Conservation (phyloP, 192 early-diverging fungal genomes). For the Entomortierella parvispora region DNA sequence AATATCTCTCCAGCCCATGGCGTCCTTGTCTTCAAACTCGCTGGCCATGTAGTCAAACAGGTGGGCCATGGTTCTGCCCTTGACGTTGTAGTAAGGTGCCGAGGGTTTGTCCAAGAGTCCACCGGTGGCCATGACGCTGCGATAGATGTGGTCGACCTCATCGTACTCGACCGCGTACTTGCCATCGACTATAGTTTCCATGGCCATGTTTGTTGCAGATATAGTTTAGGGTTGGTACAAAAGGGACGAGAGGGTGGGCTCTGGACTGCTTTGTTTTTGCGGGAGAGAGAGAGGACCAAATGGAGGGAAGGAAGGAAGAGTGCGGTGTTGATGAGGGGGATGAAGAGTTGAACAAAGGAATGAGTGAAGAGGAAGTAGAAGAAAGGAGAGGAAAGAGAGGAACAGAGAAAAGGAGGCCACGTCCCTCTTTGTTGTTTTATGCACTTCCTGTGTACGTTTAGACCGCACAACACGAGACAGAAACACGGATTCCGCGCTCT, state of each 20-base stretch:
- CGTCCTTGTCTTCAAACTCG: constrained; percentile 45
- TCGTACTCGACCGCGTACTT: constrained; percentile 52
- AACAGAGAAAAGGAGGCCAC: too few species aligned
- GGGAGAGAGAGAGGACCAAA: neutral
- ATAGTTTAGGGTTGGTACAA: neutral
- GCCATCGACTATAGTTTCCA: constrained; percentile 10
- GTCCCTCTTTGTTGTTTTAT: too few species aligned
- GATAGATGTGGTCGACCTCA: constrained; percentile 55
- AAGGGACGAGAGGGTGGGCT: neutral
- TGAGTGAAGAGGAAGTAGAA: neutral
- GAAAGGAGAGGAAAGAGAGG: too few species aligned
- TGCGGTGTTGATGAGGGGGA: neutral
- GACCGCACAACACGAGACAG: too few species aligned
- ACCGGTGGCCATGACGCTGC: constrained; percentile 40
- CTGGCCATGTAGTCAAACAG: constrained; percentile 55
- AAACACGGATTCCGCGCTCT: too few species aligned
- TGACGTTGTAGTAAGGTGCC: constrained; percentile 28
- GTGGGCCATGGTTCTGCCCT: constrained; percentile 39
- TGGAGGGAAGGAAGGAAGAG: neutral
- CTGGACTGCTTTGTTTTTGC: neutral
- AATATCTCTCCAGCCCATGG: constrained; percentile 54
- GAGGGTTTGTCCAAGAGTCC: constrained; percentile 52
- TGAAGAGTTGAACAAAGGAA: neutral
- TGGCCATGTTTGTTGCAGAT: neutral
- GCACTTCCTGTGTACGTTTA: too few species aligned